Evolutionary conservation across 2,329 filamentous ascomycete species (phyloP).

Genomic region (Fusarium papillatum): DNA sequence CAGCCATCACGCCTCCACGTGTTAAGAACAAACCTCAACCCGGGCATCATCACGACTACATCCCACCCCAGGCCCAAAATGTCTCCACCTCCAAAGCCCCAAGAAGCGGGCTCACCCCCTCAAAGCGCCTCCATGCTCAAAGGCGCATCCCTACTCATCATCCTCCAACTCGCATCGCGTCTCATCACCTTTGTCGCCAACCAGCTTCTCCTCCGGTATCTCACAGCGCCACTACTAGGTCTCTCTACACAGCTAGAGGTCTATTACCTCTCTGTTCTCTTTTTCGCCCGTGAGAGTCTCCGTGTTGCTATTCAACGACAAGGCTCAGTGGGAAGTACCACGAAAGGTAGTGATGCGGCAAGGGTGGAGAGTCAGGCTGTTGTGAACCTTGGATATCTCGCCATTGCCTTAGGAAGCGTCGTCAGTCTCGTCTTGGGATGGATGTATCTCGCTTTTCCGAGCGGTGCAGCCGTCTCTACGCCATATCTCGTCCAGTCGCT

Average conservation of each 20-base stretch:
- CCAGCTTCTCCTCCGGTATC: slow-evolving; percentile 88
- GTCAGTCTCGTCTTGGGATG: slow-evolving; percentile 75
- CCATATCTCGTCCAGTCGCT: slow-evolving; percentile 73
- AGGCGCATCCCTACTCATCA: slow-evolving; percentile 87
- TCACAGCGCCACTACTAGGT: slow-evolving; percentile 88
- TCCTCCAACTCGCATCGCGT: slow-evolving; percentile 89
- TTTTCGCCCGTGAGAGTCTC: slow-evolving; percentile 92
- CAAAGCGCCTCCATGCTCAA: slow-evolving; percentile 62
- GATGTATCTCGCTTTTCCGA: slow-evolving; percentile 73
- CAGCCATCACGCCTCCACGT: slow-evolving; percentile 19
- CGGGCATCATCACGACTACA: not conserved
- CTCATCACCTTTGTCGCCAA: slow-evolving; percentile 92
- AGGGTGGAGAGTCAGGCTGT: slow-evolving; percentile 75
- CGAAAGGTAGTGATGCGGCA: slow-evolving; percentile 19
- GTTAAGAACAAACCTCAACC: slow-evolving; percentile 13
- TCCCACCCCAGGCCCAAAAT: slow-evolving; percentile 1
- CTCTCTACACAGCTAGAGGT: slow-evolving; percentile 92
- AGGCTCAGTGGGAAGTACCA: slow-evolving; percentile 30
- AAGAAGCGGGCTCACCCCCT: not conserved
- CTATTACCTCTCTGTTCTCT: slow-evolving; percentile 92
- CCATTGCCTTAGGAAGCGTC: slow-evolving; percentile 76
- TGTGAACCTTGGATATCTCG: slow-evolving; percentile 89
- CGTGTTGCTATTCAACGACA: slow-evolving; percentile 93
- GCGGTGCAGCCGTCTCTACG: slow-evolving; percentile 63
- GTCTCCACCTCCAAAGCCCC: not conserved